A percentile compares a stretch with the other conserved stretches of the same genome.
Evolutionary conservation across 2,329 filamentous ascomycete genomes (phyloP).

Genomic region (Apiospora hydei): DNA sequence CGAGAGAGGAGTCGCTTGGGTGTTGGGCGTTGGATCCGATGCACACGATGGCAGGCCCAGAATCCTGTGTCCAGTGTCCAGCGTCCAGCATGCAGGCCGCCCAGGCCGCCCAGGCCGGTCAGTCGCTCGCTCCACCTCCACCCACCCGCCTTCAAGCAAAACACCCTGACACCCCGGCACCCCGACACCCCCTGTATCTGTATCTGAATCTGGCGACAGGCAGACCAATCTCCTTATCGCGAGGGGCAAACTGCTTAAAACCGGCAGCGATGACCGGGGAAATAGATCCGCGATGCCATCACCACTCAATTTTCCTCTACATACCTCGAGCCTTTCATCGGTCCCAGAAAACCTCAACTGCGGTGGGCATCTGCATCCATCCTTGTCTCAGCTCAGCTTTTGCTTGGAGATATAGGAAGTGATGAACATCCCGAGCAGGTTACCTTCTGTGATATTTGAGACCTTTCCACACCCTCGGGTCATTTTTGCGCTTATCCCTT

Average conservation of each 20-base stretch:
- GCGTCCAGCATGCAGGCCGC: no score
- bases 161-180: no score
- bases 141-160: neutral
- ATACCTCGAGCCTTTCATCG: neutral
- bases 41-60: no score
- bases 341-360: neutral
- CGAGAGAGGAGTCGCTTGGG: neutral
- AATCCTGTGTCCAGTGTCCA: no score
- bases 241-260: neutral
- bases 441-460: neutral
- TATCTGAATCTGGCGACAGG: neutral
- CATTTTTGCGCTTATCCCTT: neutral
- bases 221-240: neutral
- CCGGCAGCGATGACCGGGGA: neutral
- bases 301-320: neutral
- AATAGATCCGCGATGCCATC: slow-evolving; percentile 8
- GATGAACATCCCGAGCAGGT: slow-evolving; percentile 2
- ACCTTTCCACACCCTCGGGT: slow-evolving; percentile 3
- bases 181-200: neutral
- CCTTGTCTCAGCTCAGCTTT: slow-evolving; percentile 14
- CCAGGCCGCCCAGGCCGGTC: neutral
- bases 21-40: neutral
- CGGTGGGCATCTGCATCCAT: neutral
- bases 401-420: neutral
- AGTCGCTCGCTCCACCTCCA: neutral